Percentiles rank a stretch among this genome's conserved stretches.
Evolutionary conservation across 768 basidiomycete genomes (phyloP).

Genomic region (Boletus sp.): DNA sequence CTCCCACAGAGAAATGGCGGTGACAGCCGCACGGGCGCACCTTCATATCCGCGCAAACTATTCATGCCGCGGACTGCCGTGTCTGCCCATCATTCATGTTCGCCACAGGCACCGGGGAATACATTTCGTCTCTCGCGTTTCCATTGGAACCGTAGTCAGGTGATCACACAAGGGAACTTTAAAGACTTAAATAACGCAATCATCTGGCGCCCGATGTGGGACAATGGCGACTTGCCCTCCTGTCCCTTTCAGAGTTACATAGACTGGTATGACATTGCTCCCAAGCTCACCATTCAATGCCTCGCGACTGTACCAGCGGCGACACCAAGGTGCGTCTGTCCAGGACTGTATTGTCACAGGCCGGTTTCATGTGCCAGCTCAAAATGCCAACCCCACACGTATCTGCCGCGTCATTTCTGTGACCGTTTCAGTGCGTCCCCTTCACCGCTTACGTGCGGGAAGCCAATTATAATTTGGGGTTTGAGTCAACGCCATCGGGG

Average conservation of each 20-base stretch:
- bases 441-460: neutral
- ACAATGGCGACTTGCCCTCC: neutral
- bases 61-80: constrained; percentile 25
- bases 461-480: neutral
- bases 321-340: neutral
- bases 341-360: neutral
- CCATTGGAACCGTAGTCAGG: constrained; percentile 23
- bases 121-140: constrained; percentile 16
- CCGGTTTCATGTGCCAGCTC: neutral
- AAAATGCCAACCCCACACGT: neutral
- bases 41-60: constrained; percentile 32
- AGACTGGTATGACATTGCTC: neutral
- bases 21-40: constrained; percentile 12
- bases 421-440: neutral
- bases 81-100: constrained; percentile 22
- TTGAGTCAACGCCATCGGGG: neutral
- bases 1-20: constrained; percentile 9
- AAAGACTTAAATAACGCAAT: neutral
- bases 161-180: constrained; percentile 9
- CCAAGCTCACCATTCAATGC: neutral
- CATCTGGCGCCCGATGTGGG: neutral
- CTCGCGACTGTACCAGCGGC: neutral
- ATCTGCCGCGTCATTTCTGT: neutral
- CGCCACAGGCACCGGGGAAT: constrained; percentile 31
- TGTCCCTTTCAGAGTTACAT: neutral